Evolutionary conservation across 2,329 filamentous ascomycete genomes (phyloP).

Genomic region (Knoxdaviesia capensis): DNA sequence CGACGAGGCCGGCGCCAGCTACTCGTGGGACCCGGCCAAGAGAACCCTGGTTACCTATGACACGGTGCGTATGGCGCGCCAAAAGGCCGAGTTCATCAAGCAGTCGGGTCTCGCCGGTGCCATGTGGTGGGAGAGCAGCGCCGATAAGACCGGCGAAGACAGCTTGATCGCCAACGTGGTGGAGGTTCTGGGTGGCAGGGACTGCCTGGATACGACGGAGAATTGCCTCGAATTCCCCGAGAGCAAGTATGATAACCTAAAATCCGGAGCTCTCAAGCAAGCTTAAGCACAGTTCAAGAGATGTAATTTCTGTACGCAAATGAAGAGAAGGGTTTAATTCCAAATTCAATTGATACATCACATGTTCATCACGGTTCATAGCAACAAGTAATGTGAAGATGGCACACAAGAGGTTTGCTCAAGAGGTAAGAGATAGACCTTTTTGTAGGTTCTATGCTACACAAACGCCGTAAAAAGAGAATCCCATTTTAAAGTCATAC

Average conservation of each 20-base stretch:
- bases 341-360: too few species aligned
- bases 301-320: too few species aligned
- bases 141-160: conserved; percentile 42
- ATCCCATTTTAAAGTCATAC: conserved; percentile 8
- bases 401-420: too few species aligned
- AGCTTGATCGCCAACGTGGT: conserved; percentile 53
- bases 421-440: too few species aligned
- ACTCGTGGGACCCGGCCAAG: conserved; percentile 46
- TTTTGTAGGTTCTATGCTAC: conserved; percentile 10
- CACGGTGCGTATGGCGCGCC: conserved; percentile 41
- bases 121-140: conserved; percentile 97
- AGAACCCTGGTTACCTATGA: conserved; percentile 64
- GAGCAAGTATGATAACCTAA: conserved; percentile 51
- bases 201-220: conserved; percentile 24
- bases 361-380: too few species aligned
- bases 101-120: conserved; percentile 52
- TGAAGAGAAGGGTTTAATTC: too few species aligned
- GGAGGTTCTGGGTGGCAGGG: conserved; percentile 31
- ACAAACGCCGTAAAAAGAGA: conserved; percentile 12
- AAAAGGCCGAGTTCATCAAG: conserved; percentile 55
- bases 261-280: too few species aligned
- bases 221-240: conserved; percentile 46
- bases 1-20: conserved; percentile 44
- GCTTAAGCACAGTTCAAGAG: too few species aligned
- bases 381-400: too few species aligned